These are phyloP conservation scores for Avicennia marina DNA, from an alignment of 257 asterid species.

Conservation along the genomic window DNA sequence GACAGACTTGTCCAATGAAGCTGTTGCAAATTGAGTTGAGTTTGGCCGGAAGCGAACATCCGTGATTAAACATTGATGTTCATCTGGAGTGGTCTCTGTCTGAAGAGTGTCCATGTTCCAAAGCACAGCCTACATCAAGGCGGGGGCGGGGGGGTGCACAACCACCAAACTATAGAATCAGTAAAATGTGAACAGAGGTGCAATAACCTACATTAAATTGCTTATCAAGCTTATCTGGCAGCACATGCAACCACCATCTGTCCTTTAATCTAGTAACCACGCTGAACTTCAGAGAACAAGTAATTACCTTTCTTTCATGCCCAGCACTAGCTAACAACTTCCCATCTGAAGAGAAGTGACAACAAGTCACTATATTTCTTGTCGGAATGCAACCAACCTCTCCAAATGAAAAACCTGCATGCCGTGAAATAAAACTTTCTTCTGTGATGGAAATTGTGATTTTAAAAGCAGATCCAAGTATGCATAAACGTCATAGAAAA, in stretches of 20 bases:
- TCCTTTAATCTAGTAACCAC: background rate
- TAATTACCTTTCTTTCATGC: conserved; percentile 68
- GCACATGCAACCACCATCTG: background rate
- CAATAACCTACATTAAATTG: background rate
- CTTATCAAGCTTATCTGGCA: background rate
- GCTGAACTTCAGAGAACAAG: background rate
- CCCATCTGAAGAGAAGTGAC: conserved; percentile 89
- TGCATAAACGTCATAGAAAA: conserved; percentile 11
- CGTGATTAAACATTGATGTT: conserved; percentile 72
- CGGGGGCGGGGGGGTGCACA: no score
- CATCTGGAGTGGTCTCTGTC: conserved; percentile 61
- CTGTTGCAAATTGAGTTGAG: conserved; percentile 83
- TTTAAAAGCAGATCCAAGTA: conserved; percentile 4
- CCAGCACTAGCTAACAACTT: conserved; percentile 83
- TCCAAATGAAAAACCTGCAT: conserved; percentile 66
- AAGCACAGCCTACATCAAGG: conserved; percentile 68
- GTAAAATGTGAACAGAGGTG: background rate
- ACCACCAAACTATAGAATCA: conserved; percentile 1
- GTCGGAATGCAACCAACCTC: conserved; percentile 91
- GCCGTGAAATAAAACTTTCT: background rate
- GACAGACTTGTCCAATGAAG: conserved; percentile 85
- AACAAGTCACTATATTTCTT: conserved; percentile 71
- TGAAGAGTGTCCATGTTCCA: conserved; percentile 96
- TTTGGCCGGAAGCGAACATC: conserved; percentile 97
- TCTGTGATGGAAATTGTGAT: conserved; percentile 5